Percentiles rank a stretch among this genome's conserved stretches.
These are phyloP conservation scores for Cercospora sesami DNA, from an alignment of 2,329 filamentous ascomycete genomes.

Conservation along the genomic window DNA sequence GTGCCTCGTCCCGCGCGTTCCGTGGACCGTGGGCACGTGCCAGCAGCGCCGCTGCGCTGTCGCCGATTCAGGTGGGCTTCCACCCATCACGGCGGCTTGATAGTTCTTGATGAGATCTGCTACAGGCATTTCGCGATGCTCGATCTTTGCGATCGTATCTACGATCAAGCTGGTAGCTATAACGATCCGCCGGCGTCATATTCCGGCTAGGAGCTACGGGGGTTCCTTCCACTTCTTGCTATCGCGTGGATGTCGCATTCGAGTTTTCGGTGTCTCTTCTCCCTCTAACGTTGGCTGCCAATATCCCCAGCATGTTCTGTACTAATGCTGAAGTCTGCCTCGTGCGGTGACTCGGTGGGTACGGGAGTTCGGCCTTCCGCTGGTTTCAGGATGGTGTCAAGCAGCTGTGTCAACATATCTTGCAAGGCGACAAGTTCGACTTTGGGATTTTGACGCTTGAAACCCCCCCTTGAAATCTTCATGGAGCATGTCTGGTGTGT, in stretches of 20 bases:
- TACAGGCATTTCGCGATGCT: background rate
- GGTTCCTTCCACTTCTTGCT: background rate
- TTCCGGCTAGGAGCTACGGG: background rate
- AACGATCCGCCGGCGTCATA: background rate
- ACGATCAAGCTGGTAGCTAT: background rate
- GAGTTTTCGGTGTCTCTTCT: background rate
- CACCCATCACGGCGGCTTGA: background rate
- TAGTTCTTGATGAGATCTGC: background rate
- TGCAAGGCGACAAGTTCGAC: background rate
- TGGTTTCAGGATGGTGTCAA: background rate
- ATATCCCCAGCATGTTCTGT: background rate
- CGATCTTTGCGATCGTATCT: background rate
- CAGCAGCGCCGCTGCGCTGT: background rate
- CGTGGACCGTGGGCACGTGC: background rate
- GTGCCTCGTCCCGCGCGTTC: background rate
- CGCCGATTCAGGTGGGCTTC: background rate
- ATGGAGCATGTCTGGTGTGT: background rate
- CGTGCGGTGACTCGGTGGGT: background rate
- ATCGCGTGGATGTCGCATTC: background rate
- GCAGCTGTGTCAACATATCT: background rate
- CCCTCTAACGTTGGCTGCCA: background rate
- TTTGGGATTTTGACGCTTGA: background rate
- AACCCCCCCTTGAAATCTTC: background rate
- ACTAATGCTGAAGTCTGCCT: background rate
- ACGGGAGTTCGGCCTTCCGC: background rate